Evolutionary conservation across 2,329 filamentous ascomycete species (phyloP).

Genomic region (Coniochaeta prunicola): DNA sequence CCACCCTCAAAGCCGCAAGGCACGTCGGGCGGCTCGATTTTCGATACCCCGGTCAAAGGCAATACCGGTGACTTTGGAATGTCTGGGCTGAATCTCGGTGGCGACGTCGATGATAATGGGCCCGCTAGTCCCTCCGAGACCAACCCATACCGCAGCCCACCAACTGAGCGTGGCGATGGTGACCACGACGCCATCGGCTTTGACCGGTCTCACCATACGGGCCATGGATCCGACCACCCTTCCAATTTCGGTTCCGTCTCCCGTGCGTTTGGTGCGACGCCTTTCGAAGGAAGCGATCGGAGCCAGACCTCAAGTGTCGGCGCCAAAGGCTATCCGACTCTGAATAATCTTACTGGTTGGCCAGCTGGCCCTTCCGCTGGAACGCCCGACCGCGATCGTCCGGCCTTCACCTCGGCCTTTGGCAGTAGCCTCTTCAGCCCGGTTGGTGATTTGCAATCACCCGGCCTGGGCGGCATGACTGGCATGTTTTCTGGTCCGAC

Average conservation of each 20-base stretch:
- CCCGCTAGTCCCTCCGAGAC: constrained; percentile 88
- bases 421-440: constrained; percentile 76
- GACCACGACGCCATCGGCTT: constrained; percentile 43
- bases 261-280: constrained; percentile 41
- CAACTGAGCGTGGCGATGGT: constrained; percentile 57
- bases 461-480: constrained; percentile 58
- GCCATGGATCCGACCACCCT: constrained; percentile 34
- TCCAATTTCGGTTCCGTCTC: constrained; percentile 47
- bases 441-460: constrained; percentile 72
- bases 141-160: constrained; percentile 91
- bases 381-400: constrained; percentile 60
- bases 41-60: constrained; percentile 49
- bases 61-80: constrained; percentile 54
- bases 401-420: constrained; percentile 52
- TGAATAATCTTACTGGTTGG: constrained; percentile 58
- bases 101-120: constrained; percentile 56
- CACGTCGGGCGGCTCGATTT: constrained; percentile 30
- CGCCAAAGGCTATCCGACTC: constrained; percentile 61
- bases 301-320: constrained; percentile 90
- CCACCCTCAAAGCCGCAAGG: constrained; percentile 25
- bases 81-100: constrained; percentile 50
- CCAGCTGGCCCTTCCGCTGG: constrained; percentile 50
- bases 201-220: constrained; percentile 37
- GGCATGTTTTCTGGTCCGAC: constrained; percentile 46
- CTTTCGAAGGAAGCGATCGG: constrained; percentile 69